phyloP scores from a whole-genome alignment of 106 monocot genomes.

The Chionographis japonica region DNA sequence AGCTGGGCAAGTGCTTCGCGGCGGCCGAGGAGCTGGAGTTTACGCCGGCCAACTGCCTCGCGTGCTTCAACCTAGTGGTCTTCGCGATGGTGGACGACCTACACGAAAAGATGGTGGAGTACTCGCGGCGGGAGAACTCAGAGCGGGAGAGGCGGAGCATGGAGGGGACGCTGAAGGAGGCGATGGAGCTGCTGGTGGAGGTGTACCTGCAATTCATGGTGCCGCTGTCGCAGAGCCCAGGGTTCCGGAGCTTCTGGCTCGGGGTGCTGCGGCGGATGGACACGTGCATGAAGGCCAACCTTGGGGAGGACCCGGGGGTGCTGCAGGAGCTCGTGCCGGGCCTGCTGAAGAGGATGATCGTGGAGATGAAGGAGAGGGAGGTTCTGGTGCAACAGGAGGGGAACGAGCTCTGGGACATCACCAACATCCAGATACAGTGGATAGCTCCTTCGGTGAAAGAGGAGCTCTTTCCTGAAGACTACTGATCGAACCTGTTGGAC shows the following conservation, averaged over 20 bases:
- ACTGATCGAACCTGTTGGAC: background rate
- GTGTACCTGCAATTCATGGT: constrained; percentile 56
- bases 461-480: constrained; percentile 63
- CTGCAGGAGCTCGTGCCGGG: constrained; percentile 58
- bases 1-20: constrained; percentile 38
- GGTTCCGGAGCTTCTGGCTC: constrained; percentile 78
- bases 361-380: constrained; percentile 75
- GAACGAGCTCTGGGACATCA: constrained; percentile 77
- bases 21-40: constrained; percentile 58
- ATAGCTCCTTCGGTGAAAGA: constrained; percentile 80
- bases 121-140: constrained; percentile 62
- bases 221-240: constrained; percentile 45
- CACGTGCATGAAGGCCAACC: constrained; percentile 79
- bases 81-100: constrained; percentile 86
- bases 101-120: constrained; percentile 89
- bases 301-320: constrained; percentile 20
- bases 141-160: constrained; percentile 82
- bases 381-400: constrained; percentile 53
- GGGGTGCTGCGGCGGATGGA: constrained; percentile 89
- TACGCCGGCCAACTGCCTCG: constrained; percentile 47
- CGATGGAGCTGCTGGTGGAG: constrained; percentile 66
- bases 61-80: constrained; percentile 70
- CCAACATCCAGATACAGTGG: constrained; percentile 94
- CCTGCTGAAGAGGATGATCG: constrained; percentile 65
- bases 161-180: constrained; percentile 56